Conservation (phyloP, 768 basidiomycete species). For the Neoboletus brunneissimus region DNA sequence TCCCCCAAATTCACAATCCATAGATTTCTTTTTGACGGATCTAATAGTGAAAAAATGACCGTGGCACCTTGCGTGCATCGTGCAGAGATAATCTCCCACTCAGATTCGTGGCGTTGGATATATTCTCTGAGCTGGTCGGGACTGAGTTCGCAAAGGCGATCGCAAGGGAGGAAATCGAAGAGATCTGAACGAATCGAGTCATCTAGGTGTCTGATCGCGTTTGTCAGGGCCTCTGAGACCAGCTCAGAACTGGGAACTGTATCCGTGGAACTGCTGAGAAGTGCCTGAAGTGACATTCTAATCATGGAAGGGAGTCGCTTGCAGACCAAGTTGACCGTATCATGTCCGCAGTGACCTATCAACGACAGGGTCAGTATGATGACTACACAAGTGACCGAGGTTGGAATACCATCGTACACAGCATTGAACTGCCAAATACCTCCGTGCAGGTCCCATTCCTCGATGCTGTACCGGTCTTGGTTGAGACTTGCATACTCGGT, state of each 20-base stretch:
- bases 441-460: conserved; percentile 41
- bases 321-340: conserved; percentile 46
- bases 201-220: conserved; percentile 42
- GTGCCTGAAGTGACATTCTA: conserved; percentile 36
- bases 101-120: conserved; percentile 35
- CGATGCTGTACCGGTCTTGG: conserved; percentile 42
- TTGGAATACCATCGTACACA: conserved; percentile 41
- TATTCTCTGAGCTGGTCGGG: conserved; percentile 40
- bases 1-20: conserved; percentile 37
- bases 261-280: conserved; percentile 26
- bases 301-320: conserved; percentile 41
- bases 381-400: conserved; percentile 20
- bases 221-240: conserved; percentile 39
- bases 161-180: conserved; percentile 41
- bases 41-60: conserved; percentile 32
- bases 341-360: conserved; percentile 47
- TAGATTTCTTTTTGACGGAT: conserved; percentile 26
- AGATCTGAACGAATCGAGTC: conserved; percentile 43
- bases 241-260: conserved; percentile 28
- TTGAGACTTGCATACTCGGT: conserved; percentile 33
- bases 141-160: conserved; percentile 35
- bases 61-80: conserved; percentile 35
- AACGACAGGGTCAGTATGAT: conserved; percentile 16
- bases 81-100: conserved; percentile 36
- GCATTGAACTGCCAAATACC: conserved; percentile 45